These are phyloP conservation scores for Exserohilum turcica DNA, from an alignment of 2,329 filamentous ascomycete species.

Conservation along the genomic window DNA sequence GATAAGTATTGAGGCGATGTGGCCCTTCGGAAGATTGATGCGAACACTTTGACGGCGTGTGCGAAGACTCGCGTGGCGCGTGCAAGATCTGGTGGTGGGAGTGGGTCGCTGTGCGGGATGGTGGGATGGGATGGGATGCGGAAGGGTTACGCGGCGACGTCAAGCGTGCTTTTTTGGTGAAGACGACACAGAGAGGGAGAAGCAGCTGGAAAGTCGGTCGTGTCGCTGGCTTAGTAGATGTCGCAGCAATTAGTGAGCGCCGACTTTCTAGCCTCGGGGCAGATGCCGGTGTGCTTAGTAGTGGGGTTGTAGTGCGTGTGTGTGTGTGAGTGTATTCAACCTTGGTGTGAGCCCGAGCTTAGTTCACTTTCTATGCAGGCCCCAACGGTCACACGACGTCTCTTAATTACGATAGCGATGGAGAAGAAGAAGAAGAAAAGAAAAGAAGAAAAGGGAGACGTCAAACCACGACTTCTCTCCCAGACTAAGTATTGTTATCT, in stretches of 20 bases:
- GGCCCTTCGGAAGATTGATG: constrained; percentile 74
- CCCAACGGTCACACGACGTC: background rate
- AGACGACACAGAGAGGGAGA: constrained; percentile 14
- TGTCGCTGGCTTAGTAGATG: constrained; percentile 14
- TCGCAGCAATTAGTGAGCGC: constrained; percentile 18
- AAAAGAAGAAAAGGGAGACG: too few relatives aligned
- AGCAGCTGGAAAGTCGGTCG: constrained; percentile 22
- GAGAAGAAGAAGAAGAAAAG: too few relatives aligned
- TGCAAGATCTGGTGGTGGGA: constrained; percentile 20
- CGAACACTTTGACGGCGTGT: constrained; percentile 84
- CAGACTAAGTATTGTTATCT: too few relatives aligned
- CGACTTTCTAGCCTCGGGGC: constrained; percentile 31
- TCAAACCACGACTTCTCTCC: too few relatives aligned
- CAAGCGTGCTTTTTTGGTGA: constrained; percentile 18
- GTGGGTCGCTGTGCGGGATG: constrained; percentile 22
- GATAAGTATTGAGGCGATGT: constrained; percentile 69
- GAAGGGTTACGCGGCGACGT: constrained; percentile 5
- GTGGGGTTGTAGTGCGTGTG: constrained; percentile 21
- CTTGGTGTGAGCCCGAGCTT: constrained; percentile 13
- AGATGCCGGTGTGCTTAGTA: constrained; percentile 19
- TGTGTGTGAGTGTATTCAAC: constrained; percentile 9
- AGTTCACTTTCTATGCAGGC: constrained; percentile 1
- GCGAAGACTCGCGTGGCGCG: constrained; percentile 27
- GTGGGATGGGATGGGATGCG: constrained; percentile 18
- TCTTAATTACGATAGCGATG: too few relatives aligned